A percentile compares a stretch with the other conserved stretches of the same genome.
Evolutionary conservation across 2,329 filamentous ascomycete species (phyloP).

Genomic region (Blumeriella jaapii): DNA sequence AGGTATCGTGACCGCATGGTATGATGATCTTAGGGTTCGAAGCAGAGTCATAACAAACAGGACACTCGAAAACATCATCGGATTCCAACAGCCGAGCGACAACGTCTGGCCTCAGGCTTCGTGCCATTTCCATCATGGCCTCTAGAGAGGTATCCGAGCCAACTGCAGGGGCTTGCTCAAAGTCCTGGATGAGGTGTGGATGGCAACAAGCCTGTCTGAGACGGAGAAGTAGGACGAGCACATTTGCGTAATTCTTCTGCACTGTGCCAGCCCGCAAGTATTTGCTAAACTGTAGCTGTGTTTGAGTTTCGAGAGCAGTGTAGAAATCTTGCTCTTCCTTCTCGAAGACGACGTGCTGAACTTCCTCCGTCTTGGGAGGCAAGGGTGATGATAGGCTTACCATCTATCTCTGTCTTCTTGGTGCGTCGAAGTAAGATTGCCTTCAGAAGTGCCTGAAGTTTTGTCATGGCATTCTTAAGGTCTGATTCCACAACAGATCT

Average conservation of each 20-base stretch:
- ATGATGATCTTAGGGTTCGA: conserved; percentile 67
- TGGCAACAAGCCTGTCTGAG: conserved; percentile 76
- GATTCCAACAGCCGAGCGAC: conserved; percentile 48
- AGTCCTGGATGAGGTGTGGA: conserved; percentile 58
- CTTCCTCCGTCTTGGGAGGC: conserved; percentile 51
- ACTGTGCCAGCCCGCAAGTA: conserved; percentile 60
- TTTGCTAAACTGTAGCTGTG: conserved; percentile 62
- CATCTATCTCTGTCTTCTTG: conserved; percentile 69
- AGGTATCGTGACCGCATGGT: conserved; percentile 74
- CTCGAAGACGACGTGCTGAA: conserved; percentile 53
- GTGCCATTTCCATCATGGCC: conserved; percentile 48
- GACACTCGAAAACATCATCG: conserved; percentile 53
- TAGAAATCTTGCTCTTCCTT: conserved; percentile 57
- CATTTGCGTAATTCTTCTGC: conserved; percentile 63
- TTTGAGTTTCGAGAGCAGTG: conserved; percentile 50
- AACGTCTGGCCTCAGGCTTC: conserved; percentile 45
- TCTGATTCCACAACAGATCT: conserved; percentile 2
- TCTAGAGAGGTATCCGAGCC: conserved; percentile 5
- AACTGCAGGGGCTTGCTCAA: conserved; percentile 32
- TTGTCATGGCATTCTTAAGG: conserved; percentile 45
- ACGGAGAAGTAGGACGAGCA: conserved; percentile 67
- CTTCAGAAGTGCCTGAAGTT: conserved; percentile 64
- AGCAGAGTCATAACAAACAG: conserved; percentile 68
- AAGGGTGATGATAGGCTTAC: conserved; percentile 62
- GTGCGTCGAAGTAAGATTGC: conserved; percentile 73